Evolutionary conservation across 345 rosid species (phyloP).

Genomic region (Adansonia digitata): DNA sequence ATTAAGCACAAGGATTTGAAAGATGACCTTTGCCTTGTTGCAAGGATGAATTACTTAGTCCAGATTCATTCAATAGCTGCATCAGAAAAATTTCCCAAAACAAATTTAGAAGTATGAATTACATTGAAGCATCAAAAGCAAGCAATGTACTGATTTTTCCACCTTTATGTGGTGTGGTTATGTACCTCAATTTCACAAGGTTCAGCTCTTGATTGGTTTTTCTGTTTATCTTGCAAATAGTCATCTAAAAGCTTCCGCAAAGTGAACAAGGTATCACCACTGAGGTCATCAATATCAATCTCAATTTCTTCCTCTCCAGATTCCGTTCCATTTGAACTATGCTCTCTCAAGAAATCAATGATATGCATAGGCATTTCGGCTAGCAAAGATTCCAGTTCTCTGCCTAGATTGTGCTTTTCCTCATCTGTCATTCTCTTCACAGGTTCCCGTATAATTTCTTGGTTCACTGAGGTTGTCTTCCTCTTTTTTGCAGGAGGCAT

Average conservation of each 20-base stretch:
- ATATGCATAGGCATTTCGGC: slow-evolving; percentile 76
- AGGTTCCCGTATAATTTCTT: slow-evolving; percentile 42
- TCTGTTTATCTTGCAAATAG: slow-evolving; percentile 55
- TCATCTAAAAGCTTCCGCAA: slow-evolving; percentile 70
- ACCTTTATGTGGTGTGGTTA: slow-evolving; percentile 15
- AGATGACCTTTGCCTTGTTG: slow-evolving; percentile 62
- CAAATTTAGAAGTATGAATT: not conserved
- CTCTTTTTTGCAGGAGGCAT: slow-evolving; percentile 59
- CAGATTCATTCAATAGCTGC: slow-evolving; percentile 67
- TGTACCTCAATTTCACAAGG: slow-evolving; percentile 87
- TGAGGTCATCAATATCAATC: slow-evolving; percentile 87
- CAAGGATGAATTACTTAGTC: slow-evolving; percentile 71
- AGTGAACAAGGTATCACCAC: slow-evolving; percentile 65
- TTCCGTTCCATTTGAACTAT: slow-evolving; percentile 59
- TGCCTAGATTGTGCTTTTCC: slow-evolving; percentile 58
- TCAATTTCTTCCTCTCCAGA: slow-evolving; percentile 82
- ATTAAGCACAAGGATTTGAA: not conserved
- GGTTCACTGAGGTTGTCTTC: slow-evolving; percentile 39
- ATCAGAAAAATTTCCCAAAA: slow-evolving; percentile 9
- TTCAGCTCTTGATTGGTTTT: slow-evolving; percentile 48
- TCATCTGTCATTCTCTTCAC: slow-evolving; percentile 50
- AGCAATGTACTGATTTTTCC: slow-evolving; percentile 9
- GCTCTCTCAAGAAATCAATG: slow-evolving; percentile 73
- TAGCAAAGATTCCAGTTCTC: slow-evolving; percentile 53
- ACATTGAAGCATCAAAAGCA: not conserved